Conservation (phyloP, 495 filamentous ascomycete genomes). For the Diplogelasinospora grovesii region DNA sequence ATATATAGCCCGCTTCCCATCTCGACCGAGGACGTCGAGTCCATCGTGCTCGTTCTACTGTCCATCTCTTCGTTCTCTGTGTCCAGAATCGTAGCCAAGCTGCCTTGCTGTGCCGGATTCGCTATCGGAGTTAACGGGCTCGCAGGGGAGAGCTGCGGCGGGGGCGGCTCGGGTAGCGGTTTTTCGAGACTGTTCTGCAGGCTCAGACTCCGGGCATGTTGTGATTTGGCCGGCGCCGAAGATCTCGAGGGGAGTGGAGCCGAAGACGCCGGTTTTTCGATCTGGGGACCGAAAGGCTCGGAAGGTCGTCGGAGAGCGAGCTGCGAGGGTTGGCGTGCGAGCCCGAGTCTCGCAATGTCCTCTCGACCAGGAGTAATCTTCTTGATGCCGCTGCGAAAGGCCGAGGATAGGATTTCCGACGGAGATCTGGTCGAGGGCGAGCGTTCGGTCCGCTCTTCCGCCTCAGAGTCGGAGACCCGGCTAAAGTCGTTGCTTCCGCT, state of each 20-base stretch:
- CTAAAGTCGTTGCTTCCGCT: conserved; percentile 17
- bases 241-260: conserved; percentile 19
- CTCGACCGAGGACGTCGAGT: conserved; percentile 48
- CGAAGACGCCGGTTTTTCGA: conserved; percentile 19
- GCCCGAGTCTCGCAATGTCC: conserved; percentile 25
- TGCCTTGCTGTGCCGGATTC: conserved; percentile 10
- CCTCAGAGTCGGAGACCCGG: conserved; percentile 31
- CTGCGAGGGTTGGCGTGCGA: conserved; percentile 24
- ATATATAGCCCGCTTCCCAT: conserved; percentile 24
- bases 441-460: conserved; percentile 30
- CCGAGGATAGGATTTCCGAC: conserved; percentile 40
- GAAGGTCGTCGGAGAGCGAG: conserved; percentile 23
- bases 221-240: conserved; percentile 13
- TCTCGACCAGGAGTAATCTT: conserved; percentile 40
- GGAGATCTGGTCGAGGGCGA: conserved; percentile 27
- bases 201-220: conserved; percentile 45
- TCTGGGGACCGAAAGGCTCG: conserved; percentile 12
- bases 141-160: conserved; percentile 30
- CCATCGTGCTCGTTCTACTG: conserved; percentile 52
- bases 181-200: conserved; percentile 46
- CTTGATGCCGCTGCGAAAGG: conserved; percentile 44
- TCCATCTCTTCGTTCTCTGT: conserved; percentile 25
- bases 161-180: conserved; percentile 44
- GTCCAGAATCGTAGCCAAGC: conserved; percentile 25
- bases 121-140: conserved; percentile 28